These are phyloP conservation scores for Lathyrus oleraceus DNA, from an alignment of 306 rosid genomes.

Conservation along the genomic window DNA sequence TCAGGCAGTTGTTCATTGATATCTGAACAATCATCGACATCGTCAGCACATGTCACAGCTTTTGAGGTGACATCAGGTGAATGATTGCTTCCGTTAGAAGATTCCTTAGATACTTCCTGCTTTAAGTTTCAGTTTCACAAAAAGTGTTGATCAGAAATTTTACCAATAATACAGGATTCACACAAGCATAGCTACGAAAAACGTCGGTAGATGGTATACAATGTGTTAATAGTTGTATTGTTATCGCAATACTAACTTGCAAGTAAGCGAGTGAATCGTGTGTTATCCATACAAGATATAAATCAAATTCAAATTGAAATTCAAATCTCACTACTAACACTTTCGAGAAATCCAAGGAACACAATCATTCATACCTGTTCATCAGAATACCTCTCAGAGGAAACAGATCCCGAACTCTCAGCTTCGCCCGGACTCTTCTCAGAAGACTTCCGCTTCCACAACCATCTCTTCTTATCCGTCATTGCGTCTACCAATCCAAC, in stretches of 20 bases:
- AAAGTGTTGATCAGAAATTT: conserved; percentile 5
- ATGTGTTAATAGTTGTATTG: too few species aligned
- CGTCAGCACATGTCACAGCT: conserved; percentile 47
- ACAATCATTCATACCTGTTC: conserved; percentile 58
- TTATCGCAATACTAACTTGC: too few species aligned
- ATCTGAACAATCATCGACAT: conserved; percentile 35
- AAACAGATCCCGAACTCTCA: conserved; percentile 80
- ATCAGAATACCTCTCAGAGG: conserved; percentile 80
- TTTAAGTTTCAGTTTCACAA: conserved; percentile 33
- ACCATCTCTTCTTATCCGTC: conserved; percentile 84
- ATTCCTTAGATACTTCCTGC: conserved; percentile 69
- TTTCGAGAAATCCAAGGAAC: not conserved
- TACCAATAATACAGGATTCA: not conserved
- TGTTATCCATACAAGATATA: not conserved
- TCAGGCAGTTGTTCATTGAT: conserved; percentile 57
- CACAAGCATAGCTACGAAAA: not conserved
- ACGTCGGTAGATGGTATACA: too few species aligned
- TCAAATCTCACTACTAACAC: conserved; percentile 5
- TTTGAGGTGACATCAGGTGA: conserved; percentile 82
- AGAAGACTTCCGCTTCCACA: conserved; percentile 79
- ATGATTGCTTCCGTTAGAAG: conserved; percentile 60
- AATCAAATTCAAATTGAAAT: conserved; percentile 7
- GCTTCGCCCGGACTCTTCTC: conserved; percentile 77
- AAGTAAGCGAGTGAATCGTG: too few species aligned
- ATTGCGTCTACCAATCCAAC: conserved; percentile 37